Evolutionary conservation across 1,139 yeast genomes (phyloP), one percentile per base, ranked within the genome.

Genomic region (Tardiomyces depauwii): DNA sequence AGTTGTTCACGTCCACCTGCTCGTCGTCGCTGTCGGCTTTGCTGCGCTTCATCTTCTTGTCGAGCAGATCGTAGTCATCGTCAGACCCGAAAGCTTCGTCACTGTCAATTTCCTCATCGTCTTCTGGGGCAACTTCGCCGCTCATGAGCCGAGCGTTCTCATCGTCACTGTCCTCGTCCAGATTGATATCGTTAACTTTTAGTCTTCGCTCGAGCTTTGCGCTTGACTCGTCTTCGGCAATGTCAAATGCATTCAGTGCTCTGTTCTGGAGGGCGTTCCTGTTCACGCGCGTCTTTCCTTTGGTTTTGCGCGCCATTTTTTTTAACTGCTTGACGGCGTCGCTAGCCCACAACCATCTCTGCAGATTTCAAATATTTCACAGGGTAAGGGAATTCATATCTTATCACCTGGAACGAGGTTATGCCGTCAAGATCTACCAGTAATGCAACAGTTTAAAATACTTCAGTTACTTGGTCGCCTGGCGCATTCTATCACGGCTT

Each of bases 211-310:
- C 44, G 42, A 47, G 51, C 23, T 55, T 55, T 18, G 45, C 55
- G 19, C 53, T 54, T 30, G 25, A 21, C 25, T 68, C 72, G 42
- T 64, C 67, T 40, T 66, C 68, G 5, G 77, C 79, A 18, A 73
- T 60, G 51, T 74, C 76, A 47, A 73, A 70, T n/a, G 80, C 79
- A 59, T 74, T 73, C 43, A 61, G 49, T 0, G 65, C 66, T 16
- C 63, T 44, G 30, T 53, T 42, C 25, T 21, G 25, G 7, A 21
- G 25, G 7, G 25, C 25, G 7, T 21, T 21, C 7, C 25, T 21
- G 7, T 21, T 21, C 4, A 7, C 25, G 25, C 25, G 25, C 25
- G 25, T 5, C 25, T 21, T 21, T 21, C 25, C 25, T 21, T 21
- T 21, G 25, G 25, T 21, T 21, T 7, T 21, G 25, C 25, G 25